Evolutionary conservation across 73 alveolate species (phyloP), one percentile per base, ranked within the genome.

Genomic region (Stentor coeruleus): DNA sequence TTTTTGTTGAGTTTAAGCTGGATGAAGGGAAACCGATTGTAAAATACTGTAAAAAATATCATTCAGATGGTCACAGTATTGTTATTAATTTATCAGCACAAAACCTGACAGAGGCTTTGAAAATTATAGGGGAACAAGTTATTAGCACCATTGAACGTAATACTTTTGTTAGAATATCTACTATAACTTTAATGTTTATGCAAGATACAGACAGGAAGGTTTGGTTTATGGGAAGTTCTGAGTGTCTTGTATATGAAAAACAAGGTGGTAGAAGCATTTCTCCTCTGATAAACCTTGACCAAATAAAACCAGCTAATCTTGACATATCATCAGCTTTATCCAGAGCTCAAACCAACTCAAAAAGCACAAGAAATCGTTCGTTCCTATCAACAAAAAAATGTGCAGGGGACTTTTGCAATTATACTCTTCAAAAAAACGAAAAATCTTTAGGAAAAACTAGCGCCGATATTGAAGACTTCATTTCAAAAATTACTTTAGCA

Each of bases 21-120:
- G 79, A 66, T 66, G 79, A 66, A 14, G 79, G 79, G 33, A 66
- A 40, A 2, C 79, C 79, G n/a, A 11, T 66, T 20, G 37, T 66
- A 28, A 66, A 66, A 66, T 33, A 1, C 33, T 26, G 36, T 14
- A 66, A 66, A 66, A 66, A 11, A 20, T 66, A 66, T 33, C n/a
- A 26, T 14, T 66, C 37, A 26, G 79, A 66, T 66, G 39, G 42
- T 1, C 79, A 66, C 26, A 40, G 33, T 28, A 33, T 66, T 20
- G 37, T 20, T 14, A 31, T 66, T 66, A 37, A 20, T 20, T 40
- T 66, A 14, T 20, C 79, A 20, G 79, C 40, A 15, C 79, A 66
- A 66, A 66, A 66, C 33, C 11, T 66, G 79, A 66, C 37, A 28
- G 79, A 66, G 39, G 41, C 79, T 66, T 66, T 66, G 11, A 66